Conservation (phyloP, 106 monocot species). For the Platanthera zijinensis region DNA sequence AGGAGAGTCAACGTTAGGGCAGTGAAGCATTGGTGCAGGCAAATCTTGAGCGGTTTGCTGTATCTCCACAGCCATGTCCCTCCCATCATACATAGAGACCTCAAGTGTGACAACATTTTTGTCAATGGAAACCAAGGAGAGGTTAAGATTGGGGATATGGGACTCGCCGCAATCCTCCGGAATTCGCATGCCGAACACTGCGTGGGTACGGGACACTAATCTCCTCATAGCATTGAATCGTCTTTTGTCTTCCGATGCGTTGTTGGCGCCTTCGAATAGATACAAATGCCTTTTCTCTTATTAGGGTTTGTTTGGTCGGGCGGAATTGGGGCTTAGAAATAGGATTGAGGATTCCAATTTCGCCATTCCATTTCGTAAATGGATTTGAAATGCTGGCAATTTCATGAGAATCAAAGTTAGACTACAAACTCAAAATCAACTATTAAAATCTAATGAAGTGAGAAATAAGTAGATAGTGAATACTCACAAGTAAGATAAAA, state of each 20-base stretch:
- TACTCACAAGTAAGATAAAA: not conserved
- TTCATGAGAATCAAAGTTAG: too few species aligned
- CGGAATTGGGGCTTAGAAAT: too few species aligned
- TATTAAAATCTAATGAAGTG: too few species aligned
- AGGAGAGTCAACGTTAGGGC: conserved; percentile 24
- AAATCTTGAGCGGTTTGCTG: conserved; percentile 28
- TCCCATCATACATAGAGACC: conserved; percentile 38
- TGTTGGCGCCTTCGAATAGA: not conserved
- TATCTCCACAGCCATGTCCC: conserved; percentile 38
- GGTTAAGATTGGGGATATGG: conserved; percentile 43
- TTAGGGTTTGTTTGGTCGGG: not conserved
- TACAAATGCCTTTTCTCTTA: too few species aligned
- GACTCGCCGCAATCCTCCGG: conserved; percentile 30
- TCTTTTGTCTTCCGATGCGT: not conserved
- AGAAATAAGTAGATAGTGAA: too few species aligned
- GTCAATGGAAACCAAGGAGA: conserved; percentile 46
- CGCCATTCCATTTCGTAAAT: too few species aligned
- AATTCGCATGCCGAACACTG: conserved; percentile 12
- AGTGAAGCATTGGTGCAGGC: conserved; percentile 35
- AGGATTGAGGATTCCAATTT: too few species aligned
- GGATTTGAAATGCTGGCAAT: too few species aligned
- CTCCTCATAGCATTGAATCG: not conserved
- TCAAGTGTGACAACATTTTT: conserved; percentile 43
- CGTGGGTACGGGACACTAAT: conserved; percentile 12
- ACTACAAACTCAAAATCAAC: too few species aligned